phyloP scores from a whole-genome alignment of 2,329 filamentous ascomycete species.

The Nakataea oryzae region DNA sequence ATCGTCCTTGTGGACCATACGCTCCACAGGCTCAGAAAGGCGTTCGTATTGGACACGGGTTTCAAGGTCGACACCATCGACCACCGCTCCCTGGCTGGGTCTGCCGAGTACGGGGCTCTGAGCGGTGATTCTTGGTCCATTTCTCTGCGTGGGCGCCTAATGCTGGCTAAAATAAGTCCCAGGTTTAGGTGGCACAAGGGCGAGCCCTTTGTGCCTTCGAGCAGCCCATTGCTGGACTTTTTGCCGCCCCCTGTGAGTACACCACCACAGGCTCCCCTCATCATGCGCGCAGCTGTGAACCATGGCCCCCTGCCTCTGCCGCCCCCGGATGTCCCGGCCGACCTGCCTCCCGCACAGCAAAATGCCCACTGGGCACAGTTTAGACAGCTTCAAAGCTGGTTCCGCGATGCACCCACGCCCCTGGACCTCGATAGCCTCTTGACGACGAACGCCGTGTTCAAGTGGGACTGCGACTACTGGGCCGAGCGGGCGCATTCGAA shows the following conservation, averaged over 20 bases:
- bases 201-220: constrained; percentile 1
- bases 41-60: not conserved
- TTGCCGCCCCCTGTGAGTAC: not conserved
- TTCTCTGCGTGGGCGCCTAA: not conserved
- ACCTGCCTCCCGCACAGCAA: not conserved
- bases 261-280: not conserved
- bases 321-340: not conserved
- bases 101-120: not conserved
- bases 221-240: not conserved
- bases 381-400: not conserved
- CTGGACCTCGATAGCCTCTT: not conserved
- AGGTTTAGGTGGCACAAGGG: not conserved
- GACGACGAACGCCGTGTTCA: not conserved
- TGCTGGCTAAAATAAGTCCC: constrained; percentile 3
- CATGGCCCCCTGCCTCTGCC: not conserved
- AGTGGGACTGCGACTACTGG: constrained; percentile 4
- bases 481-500: not conserved
- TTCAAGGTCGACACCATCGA: not conserved
- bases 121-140: not conserved
- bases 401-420: not conserved
- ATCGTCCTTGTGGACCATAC: not conserved
- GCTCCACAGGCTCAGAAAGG: not conserved
- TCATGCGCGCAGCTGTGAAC: not conserved
- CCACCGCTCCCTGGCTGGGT: not conserved
- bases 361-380: not conserved